phyloP scores from a whole-genome alignment of 2,329 filamentous ascomycete species.

The Ophiostoma populinum region DNA sequence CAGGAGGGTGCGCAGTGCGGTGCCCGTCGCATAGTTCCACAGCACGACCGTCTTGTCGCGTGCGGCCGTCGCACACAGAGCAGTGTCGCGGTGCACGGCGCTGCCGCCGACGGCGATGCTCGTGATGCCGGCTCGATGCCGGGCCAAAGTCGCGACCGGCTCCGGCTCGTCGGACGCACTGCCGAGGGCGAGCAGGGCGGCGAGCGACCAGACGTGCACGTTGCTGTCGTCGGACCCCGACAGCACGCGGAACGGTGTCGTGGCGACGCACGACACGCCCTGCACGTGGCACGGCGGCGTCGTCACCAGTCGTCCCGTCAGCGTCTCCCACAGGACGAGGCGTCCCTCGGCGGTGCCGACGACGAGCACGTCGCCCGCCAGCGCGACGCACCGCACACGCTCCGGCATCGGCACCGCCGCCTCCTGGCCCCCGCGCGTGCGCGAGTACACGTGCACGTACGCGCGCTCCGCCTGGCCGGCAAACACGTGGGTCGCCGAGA shows the following conservation, averaged over 20 bases:
- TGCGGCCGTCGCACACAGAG: constrained; percentile 69
- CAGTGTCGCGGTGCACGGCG: constrained; percentile 43
- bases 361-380: constrained; percentile 56
- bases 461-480: constrained; percentile 84
- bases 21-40: constrained; percentile 79
- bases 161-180: constrained; percentile 31
- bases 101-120: constrained; percentile 47
- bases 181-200: constrained; percentile 45
- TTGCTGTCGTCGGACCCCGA: constrained; percentile 76
- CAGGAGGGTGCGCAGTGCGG: constrained; percentile 63
- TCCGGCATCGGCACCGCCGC: constrained; percentile 77
- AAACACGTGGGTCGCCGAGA: constrained; percentile 72
- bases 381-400: constrained; percentile 59
- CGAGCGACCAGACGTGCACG: constrained; percentile 79
- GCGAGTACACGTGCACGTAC: constrained; percentile 80
- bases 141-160: constrained; percentile 60
- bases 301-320: constrained; percentile 58
- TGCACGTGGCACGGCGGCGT: constrained; percentile 68
- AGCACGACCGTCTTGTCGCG: constrained; percentile 78
- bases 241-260: constrained; percentile 55
- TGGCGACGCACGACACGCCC: constrained; percentile 57
- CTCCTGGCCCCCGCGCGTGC: constrained; percentile 72
- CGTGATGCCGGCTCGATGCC: constrained; percentile 60
- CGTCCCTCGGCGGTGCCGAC: constrained; percentile 74
- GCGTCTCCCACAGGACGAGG: constrained; percentile 79